phyloP scores from a whole-genome alignment of 352 stramenopile genomes.

The Globisporangium ultimum region DNA sequence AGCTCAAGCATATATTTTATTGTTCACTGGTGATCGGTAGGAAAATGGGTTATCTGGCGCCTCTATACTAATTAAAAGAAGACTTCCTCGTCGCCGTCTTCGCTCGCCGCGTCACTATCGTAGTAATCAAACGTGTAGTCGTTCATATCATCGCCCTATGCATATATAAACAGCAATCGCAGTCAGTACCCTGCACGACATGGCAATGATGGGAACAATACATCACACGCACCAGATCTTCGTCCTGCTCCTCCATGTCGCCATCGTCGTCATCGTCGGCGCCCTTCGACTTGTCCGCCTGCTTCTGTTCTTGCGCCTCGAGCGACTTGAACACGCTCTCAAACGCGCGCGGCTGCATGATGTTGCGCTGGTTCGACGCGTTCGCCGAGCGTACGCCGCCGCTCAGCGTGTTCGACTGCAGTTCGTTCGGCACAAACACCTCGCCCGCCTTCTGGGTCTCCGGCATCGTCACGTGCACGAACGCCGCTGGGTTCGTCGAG shows the following conservation, averaged over 20 bases:
- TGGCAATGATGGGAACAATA: neutral
- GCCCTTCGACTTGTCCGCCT: slow-evolving; percentile 43
- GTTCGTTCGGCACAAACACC: slow-evolving; percentile 60
- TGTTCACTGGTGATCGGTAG: neutral
- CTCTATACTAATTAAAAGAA: slow-evolving; percentile 44
- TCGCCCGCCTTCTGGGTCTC: slow-evolving; percentile 53
- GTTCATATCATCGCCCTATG: slow-evolving; percentile 68
- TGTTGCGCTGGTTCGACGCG: slow-evolving; percentile 21
- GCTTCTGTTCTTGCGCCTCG: slow-evolving; percentile 62
- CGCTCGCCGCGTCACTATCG: slow-evolving; percentile 66
- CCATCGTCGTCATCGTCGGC: slow-evolving; percentile 41
- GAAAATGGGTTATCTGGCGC: neutral
- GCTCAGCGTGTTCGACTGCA: slow-evolving; percentile 54
- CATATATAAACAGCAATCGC: neutral
- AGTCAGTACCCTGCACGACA: neutral
- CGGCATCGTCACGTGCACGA: slow-evolving; percentile 64
- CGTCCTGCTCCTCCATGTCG: slow-evolving; percentile 57
- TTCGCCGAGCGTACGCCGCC: slow-evolving; percentile 28
- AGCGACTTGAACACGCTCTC: slow-evolving; percentile 69
- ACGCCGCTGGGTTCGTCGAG: slow-evolving; percentile 29
- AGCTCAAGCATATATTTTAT: neutral
- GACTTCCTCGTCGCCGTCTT: slow-evolving; percentile 70
- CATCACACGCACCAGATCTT: slow-evolving; percentile 36
- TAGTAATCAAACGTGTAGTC: slow-evolving; percentile 84
- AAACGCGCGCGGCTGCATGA: slow-evolving; percentile 69